Base-by-base conservation (phyloP, 371 early-diverging fungal genomes). In the Mucor irregularis region DNA sequence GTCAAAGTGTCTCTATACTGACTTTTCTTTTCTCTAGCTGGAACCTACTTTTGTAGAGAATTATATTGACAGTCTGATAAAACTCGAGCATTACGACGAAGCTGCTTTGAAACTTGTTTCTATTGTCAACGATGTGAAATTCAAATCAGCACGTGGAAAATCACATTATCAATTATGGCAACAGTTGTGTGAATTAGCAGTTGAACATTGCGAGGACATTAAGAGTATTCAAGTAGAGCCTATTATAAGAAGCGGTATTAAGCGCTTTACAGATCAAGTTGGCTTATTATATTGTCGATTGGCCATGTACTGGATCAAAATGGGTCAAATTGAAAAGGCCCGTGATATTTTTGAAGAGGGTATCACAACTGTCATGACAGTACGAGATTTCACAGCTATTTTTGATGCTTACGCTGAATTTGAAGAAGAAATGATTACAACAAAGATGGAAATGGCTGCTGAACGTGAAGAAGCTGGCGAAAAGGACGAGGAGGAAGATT, bases 351-450 rank as follows among this genome's bases (percentile, higher is more conserved):
- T 89, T 60, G 98, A 96, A 74, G 96, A 97, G 65, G 98, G 91
- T 0, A 76, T 97, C 38, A 78, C 75, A 1, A 78, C 78, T 0
- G 97, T 96, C 13, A 77, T 71, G 66, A 95, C 93, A 0, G 92
- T 96, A n/a, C 85, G 92, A 19, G 98, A 97, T 68, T 99, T 99
- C 53, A 87, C 95, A 0, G 87, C 90, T 58, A 89, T 99, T 39
- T 99, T 97, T 74, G 97, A 99, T 57, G 90, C 96, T 2, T 98
- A 95, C 61, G 91, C 93, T 7, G 90, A 93, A 52, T 90, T 94
- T 57, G 94, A 94, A 56, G 95, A 96, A 69, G 78, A 83, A 5
- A 79, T 90, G 51, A 83, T 95, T 29, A 74, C 87, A 1, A 80
- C 83, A 5, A 84, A 82, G 45, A 90, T 96, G 90, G 90, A 93